phyloP scores from a whole-genome alignment of 169 alveolate genomes.

The Cryptosporidium tyzzeri region DNA sequence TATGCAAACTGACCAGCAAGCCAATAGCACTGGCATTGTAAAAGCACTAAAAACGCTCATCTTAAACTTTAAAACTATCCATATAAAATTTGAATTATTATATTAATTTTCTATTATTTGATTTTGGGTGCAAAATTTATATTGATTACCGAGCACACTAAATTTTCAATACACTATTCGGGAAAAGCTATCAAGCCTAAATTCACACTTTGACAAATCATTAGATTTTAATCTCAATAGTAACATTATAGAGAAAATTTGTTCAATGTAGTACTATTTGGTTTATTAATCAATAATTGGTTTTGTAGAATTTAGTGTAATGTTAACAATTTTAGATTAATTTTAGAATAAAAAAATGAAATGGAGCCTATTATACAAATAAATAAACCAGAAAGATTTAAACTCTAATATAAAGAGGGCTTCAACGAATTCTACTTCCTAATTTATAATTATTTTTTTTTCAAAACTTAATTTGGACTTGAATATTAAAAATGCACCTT shows the following conservation, averaged over 20 bases:
- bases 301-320: too few species aligned
- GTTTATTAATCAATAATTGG: background rate
- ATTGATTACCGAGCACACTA: constrained; percentile 4
- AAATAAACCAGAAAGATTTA: too few species aligned
- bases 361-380: too few species aligned
- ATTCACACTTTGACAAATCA: background rate
- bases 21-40: constrained; percentile 26
- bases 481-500: constrained; percentile 1
- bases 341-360: too few species aligned
- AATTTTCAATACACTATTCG: background rate
- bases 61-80: constrained; percentile 8
- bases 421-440: background rate
- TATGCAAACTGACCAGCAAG: constrained; percentile 34
- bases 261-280: background rate
- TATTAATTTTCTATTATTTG: background rate
- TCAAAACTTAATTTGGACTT: background rate
- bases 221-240: background rate
- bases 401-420: background rate
- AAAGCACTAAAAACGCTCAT: constrained; percentile 30
- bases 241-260: background rate
- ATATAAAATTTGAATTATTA: background rate
- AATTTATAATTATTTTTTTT: background rate
- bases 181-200: background rate
- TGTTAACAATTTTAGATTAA: too few species aligned
- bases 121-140: constrained; percentile 56